Base-by-base conservation (phyloP, 2,329 filamentous ascomycete genomes). In the Elsinoe ampelina region DNA sequence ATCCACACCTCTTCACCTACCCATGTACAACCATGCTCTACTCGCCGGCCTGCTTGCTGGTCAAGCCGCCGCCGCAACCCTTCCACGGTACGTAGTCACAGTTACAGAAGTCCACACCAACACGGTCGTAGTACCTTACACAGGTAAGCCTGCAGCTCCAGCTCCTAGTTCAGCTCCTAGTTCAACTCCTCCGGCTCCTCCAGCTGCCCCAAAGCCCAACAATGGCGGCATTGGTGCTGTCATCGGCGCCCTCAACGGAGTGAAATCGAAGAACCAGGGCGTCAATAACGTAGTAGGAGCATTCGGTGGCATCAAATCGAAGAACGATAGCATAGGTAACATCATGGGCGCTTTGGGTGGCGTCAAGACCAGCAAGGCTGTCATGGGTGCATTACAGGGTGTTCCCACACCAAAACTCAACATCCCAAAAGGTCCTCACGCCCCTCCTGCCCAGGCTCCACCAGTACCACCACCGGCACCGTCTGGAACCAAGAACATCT, bases 11-110 rank as follows among this genome's bases (percentile, higher is more conserved):
- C 26, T n/a, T 12, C 17, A 45, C 10, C 20, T 45, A 5, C 26
- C 26, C 20, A 60, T 60, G 58, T 34, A 58, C 22, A 22, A 26
- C 22, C 38, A 39, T 32, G 19, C 35, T 2, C 35, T 58, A 12
- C 3, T 60, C 19, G 10, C 20, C 35, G 42, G 55, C 13, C 26
- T 55, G 36, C 58, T 60, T 57, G 58, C 58, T 36, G 52, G 58
- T 42, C 58, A 58, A 48, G 56, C 52, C 12, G 42, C 47, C 7
- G 58, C 57, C n/a, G 51, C 19, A 26, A 43, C 52, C 32, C 51
- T 59, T 17, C 51, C 55, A 15, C 39, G 54, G 5, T 26, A 42
- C 12, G 41, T 54, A 12, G 38, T 56, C 5, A 59, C 58, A 1
- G 19, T 59, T 2, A 54, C 42, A 20, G 42, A 51, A 13, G 19